Evolutionary conservation across 2,329 filamentous ascomycete genomes (phyloP).

Genomic region (Phaeosphaeria sp.): DNA sequence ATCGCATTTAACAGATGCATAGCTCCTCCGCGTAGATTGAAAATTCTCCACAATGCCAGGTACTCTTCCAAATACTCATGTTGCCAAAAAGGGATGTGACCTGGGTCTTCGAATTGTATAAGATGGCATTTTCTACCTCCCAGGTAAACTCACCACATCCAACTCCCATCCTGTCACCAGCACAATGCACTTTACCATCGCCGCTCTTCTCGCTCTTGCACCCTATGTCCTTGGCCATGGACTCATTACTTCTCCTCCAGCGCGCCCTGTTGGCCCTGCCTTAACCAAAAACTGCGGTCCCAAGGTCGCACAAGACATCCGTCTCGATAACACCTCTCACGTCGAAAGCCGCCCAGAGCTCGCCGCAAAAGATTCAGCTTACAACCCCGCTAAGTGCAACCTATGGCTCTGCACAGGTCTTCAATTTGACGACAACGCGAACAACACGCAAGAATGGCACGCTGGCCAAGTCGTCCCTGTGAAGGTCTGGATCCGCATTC

Average conservation of each 20-base stretch:
- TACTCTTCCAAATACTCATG: conserved; percentile 4
- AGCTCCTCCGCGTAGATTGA: conserved; percentile 8
- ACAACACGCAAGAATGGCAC: conserved; percentile 57
- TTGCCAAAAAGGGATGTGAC: not conserved
- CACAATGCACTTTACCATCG: conserved; percentile 24
- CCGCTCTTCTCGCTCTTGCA: conserved; percentile 19
- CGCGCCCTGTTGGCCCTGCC: conserved; percentile 58
- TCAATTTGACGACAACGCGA: conserved; percentile 64
- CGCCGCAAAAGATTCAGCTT: conserved; percentile 51
- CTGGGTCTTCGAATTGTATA: not conserved
- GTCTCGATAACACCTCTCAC: conserved; percentile 51
- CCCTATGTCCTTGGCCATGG: conserved; percentile 54
- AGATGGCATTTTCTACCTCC: not conserved
- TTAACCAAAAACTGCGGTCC: conserved; percentile 60
- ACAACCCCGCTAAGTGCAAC: conserved; percentile 56
- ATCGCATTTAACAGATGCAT: not conserved
- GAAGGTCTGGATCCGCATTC: conserved; percentile 57
- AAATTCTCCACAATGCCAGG: not conserved
- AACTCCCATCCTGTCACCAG: not conserved
- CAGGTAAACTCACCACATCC: not conserved
- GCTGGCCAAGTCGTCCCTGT: conserved; percentile 52
- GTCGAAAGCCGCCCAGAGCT: conserved; percentile 51
- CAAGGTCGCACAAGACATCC: conserved; percentile 59
- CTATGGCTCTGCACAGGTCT: conserved; percentile 65
- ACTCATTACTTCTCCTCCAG: conserved; percentile 57